These are phyloP conservation scores for Pelargonium nanum DNA, from an alignment of 345 rosid genomes.

Conservation along the genomic window DNA sequence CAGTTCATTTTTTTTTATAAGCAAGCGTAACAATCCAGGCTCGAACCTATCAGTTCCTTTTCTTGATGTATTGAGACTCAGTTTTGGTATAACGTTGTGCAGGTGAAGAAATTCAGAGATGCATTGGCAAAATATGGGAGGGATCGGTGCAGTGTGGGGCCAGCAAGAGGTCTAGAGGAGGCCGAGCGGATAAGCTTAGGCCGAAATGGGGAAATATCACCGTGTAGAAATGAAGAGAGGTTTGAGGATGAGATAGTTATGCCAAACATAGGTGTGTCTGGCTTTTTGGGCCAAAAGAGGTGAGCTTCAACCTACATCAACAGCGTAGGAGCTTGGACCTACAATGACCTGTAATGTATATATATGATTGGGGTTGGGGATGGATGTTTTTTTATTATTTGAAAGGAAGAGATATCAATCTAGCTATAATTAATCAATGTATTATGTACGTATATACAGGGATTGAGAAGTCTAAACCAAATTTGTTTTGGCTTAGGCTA, in stretches of 20 bases:
- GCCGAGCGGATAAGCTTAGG: conserved; percentile 23
- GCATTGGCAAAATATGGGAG: conserved; percentile 39
- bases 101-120: conserved; percentile 55
- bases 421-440: too few relatives aligned
- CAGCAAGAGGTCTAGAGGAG: conserved; percentile 38
- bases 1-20: too few relatives aligned
- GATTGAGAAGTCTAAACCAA: too few relatives aligned
- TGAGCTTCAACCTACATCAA: too few relatives aligned
- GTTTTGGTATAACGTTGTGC: background rate
- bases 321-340: too few relatives aligned
- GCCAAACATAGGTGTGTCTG: conserved; percentile 10
- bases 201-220: conserved; percentile 24
- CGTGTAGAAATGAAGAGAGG: background rate
- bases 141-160: conserved; percentile 30
- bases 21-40: too few relatives aligned
- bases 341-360: too few relatives aligned
- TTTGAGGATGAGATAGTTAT: conserved; percentile 12
- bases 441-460: too few relatives aligned
- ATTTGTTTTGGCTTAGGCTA: too few relatives aligned
- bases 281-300: conserved; percentile 8
- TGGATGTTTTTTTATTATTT: too few relatives aligned
- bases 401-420: too few relatives aligned
- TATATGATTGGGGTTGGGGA: too few relatives aligned
- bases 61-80: background rate
- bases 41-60: background rate